phyloP scores from a whole-genome alignment of 1,139 yeast genomes.

The Blastobotrys proliferans region DNA sequence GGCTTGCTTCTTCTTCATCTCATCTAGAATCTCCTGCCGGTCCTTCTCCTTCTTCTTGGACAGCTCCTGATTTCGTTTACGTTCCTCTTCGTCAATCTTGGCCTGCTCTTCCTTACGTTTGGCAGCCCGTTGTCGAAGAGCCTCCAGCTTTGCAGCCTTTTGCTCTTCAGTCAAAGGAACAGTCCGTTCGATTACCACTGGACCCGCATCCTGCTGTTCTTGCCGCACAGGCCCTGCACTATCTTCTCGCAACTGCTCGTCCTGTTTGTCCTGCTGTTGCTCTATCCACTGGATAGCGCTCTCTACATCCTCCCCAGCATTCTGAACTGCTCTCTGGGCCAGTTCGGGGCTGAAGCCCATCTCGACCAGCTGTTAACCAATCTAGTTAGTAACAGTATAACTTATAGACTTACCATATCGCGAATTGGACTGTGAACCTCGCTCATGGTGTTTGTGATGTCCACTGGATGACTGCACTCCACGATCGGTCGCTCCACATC shows the following conservation, averaged over 20 bases:
- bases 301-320: conserved; percentile 30
- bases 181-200: not conserved
- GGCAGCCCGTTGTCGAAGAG: conserved; percentile 31
- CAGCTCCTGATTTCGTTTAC: conserved; percentile 31
- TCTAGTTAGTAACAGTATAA: no score
- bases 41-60: conserved; percentile 33
- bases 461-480: no score
- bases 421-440: no score
- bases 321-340: conserved; percentile 33
- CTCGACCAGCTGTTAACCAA: conserved; percentile 28
- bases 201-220: conserved; percentile 6
- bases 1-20: conserved; percentile 33
- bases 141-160: conserved; percentile 30
- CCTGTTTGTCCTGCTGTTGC: conserved; percentile 24
- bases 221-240: conserved; percentile 9
- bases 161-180: conserved; percentile 32
- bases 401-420: not conserved
- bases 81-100: conserved; percentile 31
- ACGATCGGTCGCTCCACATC: no score
- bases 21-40: conserved; percentile 31
- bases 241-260: conserved; percentile 8
- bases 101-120: conserved; percentile 30
- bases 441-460: no score
- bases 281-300: conserved; percentile 36
- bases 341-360: conserved; percentile 36